These are phyloP conservation scores for Plicaturopsis crispa DNA, from an alignment of 768 basidiomycete genomes.

Conservation along the genomic window DNA sequence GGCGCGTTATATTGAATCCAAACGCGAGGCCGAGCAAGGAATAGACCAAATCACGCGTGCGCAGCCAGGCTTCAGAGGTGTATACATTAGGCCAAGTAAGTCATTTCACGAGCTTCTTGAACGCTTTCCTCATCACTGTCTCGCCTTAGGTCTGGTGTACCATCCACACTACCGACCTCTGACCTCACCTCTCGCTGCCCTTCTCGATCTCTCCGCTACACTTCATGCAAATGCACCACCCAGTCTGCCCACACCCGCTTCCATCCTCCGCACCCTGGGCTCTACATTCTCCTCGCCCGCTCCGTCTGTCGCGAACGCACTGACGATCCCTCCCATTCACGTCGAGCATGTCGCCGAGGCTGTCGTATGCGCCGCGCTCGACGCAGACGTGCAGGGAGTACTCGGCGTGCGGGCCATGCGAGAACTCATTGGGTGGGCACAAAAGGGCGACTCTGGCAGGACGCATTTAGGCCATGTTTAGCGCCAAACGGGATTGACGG, in stretches of 20 bases:
- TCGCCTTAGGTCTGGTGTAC: conserved; percentile 77
- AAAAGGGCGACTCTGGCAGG: conserved; percentile 24
- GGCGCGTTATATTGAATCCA: conserved; percentile 84
- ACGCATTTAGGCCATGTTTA: no score
- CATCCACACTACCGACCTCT: conserved; percentile 92
- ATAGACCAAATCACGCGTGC: conserved; percentile 48
- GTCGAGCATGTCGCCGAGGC: conserved; percentile 93
- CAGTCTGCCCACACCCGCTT: conserved; percentile 55
- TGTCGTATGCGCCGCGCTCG: conserved; percentile 57
- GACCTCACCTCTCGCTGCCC: conserved; percentile 74
- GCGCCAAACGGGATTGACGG: no score
- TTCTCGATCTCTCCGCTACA: conserved; percentile 74
- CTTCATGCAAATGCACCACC: conserved; percentile 55
- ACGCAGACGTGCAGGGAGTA: conserved; percentile 52
- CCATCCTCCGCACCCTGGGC: conserved; percentile 47
- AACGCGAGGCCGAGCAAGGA: conserved; percentile 78
- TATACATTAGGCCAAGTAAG: conserved; percentile 89
- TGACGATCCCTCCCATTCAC: conserved; percentile 87
- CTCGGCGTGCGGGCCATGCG: conserved; percentile 70
- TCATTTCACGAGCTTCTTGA: conserved; percentile 12
- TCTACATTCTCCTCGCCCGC: conserved; percentile 38
- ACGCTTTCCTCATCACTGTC: conserved; percentile 6
- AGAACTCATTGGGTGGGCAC: conserved; percentile 62
- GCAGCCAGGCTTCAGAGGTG: conserved; percentile 48
- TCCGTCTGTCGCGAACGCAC: conserved; percentile 66